phyloP scores from a whole-genome alignment of 2,329 filamentous ascomycete species.

The Chaetomiaceae sp. region DNA sequence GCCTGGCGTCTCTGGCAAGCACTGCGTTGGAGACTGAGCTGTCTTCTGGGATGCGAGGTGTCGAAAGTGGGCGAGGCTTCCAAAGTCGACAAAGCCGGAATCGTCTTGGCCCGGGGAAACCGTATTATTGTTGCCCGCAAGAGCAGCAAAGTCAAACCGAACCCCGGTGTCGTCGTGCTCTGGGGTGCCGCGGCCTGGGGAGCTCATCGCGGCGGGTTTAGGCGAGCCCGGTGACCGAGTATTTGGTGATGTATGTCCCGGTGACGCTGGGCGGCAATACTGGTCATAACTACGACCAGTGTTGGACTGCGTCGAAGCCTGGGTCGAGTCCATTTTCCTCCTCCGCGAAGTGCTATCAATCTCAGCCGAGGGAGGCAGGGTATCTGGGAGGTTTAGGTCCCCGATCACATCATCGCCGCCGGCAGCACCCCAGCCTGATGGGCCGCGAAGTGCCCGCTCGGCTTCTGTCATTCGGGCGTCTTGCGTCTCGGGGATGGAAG shows the following conservation, averaged over 20 bases:
- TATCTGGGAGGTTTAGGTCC: slow-evolving; percentile 8
- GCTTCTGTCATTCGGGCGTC: background rate
- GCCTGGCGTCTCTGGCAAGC: slow-evolving; percentile 45
- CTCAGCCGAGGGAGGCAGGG: slow-evolving; percentile 1
- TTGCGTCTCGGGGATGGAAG: slow-evolving; percentile 9
- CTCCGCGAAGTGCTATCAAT: slow-evolving; percentile 2
- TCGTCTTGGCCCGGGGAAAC: slow-evolving; percentile 24
- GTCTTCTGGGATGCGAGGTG: slow-evolving; percentile 9
- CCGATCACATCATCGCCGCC: slow-evolving; percentile 3
- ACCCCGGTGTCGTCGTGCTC: slow-evolving; percentile 47
- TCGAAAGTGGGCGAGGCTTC: slow-evolving; percentile 9
- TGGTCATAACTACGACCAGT: slow-evolving; percentile 51
- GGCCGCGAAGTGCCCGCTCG: background rate
- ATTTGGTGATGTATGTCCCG: slow-evolving; percentile 16
- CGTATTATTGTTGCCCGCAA: slow-evolving; percentile 37
- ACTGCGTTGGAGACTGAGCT: slow-evolving; percentile 11
- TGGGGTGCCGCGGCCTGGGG: slow-evolving; percentile 33
- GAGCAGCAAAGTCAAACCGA: slow-evolving; percentile 38
- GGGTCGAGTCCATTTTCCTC: slow-evolving; percentile 42
- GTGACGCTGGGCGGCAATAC: slow-evolving; percentile 29
- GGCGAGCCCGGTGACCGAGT: slow-evolving; percentile 28
- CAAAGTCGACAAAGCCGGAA: slow-evolving; percentile 30
- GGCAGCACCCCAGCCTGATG: background rate
- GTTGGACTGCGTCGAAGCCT: slow-evolving; percentile 54
- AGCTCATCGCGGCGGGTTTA: slow-evolving; percentile 13